phyloP scores from a whole-genome alignment of 345 rosid species.

The Orychophragmus violaceus region DNA sequence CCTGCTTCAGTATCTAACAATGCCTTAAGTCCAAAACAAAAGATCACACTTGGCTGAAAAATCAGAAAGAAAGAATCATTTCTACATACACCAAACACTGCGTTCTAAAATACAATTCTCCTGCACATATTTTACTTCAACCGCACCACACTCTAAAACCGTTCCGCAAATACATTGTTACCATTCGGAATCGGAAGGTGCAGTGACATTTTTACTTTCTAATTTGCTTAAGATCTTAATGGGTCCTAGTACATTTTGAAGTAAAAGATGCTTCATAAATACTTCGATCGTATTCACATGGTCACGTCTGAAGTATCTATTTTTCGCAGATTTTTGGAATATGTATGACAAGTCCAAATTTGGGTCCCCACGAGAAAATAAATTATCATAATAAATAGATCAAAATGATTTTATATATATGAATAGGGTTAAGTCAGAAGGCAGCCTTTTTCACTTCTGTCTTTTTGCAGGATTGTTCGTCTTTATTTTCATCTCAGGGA shows the following conservation, averaged over 20 bases:
- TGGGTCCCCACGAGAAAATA: constrained; percentile 8
- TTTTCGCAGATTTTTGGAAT: constrained; percentile 10
- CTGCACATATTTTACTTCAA: too few species aligned
- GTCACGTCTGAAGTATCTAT: constrained; percentile 22
- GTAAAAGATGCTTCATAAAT: constrained; percentile 8
- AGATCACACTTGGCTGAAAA: neutral
- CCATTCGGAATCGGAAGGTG: too few species aligned
- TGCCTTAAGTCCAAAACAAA: neutral
- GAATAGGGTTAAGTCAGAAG: constrained; percentile 25
- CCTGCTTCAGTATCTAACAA: neutral
- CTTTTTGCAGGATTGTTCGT: constrained; percentile 24
- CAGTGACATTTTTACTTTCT: neutral
- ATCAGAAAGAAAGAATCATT: neutral
- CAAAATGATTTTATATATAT: neutral
- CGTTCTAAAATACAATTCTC: too few species aligned
- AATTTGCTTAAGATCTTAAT: too few species aligned
- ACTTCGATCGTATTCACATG: constrained; percentile 11
- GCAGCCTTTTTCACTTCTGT: constrained; percentile 23
- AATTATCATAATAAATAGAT: neutral
- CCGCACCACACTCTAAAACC: too few species aligned
- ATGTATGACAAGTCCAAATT: constrained; percentile 21
- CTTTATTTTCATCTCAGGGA: constrained; percentile 23
- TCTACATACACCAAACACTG: neutral
- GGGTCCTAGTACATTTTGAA: constrained; percentile 11
- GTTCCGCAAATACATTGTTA: too few species aligned